Percentiles rank a stretch among this genome's conserved stretches.
These are phyloP conservation scores for Delphinella strobiligena DNA, from an alignment of 2,329 filamentous ascomycete species.

Conservation along the genomic window DNA sequence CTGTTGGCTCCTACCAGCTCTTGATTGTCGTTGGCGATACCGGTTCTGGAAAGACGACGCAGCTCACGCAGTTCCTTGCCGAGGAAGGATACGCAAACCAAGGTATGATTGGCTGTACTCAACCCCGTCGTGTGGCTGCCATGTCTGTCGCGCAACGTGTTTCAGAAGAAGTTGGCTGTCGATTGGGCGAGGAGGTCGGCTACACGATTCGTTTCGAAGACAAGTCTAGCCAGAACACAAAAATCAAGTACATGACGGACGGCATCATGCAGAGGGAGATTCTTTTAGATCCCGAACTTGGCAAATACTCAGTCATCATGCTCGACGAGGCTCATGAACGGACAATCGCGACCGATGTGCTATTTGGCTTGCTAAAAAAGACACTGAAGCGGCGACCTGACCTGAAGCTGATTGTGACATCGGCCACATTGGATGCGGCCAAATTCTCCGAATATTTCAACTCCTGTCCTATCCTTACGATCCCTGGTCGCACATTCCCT, in stretches of 20 bases:
- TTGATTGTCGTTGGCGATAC: conserved; percentile 96
- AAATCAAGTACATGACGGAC: conserved; percentile 99
- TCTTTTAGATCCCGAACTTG: conserved; percentile 78
- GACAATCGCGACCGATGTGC: conserved; percentile 88
- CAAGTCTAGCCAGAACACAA: conserved; percentile 72
- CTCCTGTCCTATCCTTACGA: conserved; percentile 90
- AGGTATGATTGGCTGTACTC: conserved; percentile 89
- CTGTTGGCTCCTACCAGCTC: conserved; percentile 76
- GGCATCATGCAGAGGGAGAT: conserved; percentile 96
- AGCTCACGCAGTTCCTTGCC: conserved; percentile 87
- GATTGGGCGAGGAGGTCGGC: conserved; percentile 82
- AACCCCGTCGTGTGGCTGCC: conserved; percentile 90
- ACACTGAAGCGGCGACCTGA: conserved; percentile 75
- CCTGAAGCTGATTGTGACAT: conserved; percentile 91
- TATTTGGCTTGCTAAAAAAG: conserved; percentile 91
- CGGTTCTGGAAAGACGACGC: conserved; percentile 93
- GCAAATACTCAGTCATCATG: conserved; percentile 91
- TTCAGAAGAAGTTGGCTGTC: conserved; percentile 85
- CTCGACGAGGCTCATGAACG: conserved; percentile 96
- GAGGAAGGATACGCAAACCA: conserved; percentile 81
- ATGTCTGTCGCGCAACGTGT: conserved; percentile 98
- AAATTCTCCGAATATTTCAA: conserved; percentile 97
- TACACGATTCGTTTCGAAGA: conserved; percentile 98
- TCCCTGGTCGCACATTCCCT: conserved; percentile 87
- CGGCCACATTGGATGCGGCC: conserved; percentile 89